These are phyloP conservation scores for Aspergillus affinis DNA, from an alignment of 495 filamentous ascomycete genomes.

Conservation along the genomic window DNA sequence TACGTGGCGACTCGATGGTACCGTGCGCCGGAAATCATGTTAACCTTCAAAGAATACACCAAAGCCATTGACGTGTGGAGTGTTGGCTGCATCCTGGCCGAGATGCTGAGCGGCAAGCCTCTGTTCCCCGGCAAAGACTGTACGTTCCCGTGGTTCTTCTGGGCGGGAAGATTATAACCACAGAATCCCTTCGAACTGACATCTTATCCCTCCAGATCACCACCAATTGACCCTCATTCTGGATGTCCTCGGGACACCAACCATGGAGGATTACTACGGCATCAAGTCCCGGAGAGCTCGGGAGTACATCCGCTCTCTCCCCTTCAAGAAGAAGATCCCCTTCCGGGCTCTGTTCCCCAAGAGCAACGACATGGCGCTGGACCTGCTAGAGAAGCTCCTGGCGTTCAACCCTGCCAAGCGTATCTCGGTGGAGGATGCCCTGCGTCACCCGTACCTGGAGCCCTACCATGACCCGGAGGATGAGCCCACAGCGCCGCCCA, in stretches of 20 bases:
- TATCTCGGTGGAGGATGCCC: conserved; percentile 94
- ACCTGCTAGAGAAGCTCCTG: conserved; percentile 91
- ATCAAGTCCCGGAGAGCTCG: conserved; percentile 98
- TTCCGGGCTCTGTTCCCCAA: conserved; percentile 98
- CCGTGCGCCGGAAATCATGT: conserved; percentile 98
- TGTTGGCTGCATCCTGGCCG: conserved; percentile 98
- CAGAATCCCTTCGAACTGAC: conserved; percentile 9
- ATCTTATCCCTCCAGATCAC: conserved; percentile 62
- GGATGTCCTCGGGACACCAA: conserved; percentile 96
- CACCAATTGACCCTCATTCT: conserved; percentile 98
- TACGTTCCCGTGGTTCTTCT: conserved; percentile 46
- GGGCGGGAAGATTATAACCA: too few relatives aligned
- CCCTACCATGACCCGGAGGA: conserved; percentile 99
- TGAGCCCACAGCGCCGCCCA: conserved; percentile 93
- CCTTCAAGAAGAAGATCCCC: conserved; percentile 99
- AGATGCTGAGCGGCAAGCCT: conserved; percentile 99
- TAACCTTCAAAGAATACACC: conserved; percentile 99
- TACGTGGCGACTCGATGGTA: conserved; percentile 99
- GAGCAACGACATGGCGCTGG: conserved; percentile 88
- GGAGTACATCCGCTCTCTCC: conserved; percentile 97
- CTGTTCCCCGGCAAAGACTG: conserved; percentile 99
- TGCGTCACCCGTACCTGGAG: conserved; percentile 97
- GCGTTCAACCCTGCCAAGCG: conserved; percentile 99
- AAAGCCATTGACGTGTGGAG: conserved; percentile 99
- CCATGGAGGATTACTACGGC: conserved; percentile 99